Base-by-base conservation (phyloP, 1,284 basidiomycete genomes). In the Coniferiporia sulphurascens region DNA sequence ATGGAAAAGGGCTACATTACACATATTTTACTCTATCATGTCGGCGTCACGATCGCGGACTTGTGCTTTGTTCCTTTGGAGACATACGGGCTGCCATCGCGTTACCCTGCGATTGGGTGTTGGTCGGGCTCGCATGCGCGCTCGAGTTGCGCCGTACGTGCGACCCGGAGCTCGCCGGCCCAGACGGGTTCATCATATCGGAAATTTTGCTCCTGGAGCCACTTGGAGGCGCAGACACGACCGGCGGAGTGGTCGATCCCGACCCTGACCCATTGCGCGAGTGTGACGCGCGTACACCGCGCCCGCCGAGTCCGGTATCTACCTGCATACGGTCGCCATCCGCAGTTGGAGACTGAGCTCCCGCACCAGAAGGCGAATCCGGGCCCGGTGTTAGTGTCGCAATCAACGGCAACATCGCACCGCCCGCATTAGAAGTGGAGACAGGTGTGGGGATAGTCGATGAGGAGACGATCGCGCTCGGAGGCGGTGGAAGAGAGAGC, bases 401-500 rank as follows among this genome's bases (percentile, higher is more conserved):
- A 62, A 87, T 86, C 0, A 85, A 83, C 49, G 86, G 86, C 2
- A 86, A 74, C 1, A 78, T 74, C 53, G 62, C 64, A 44, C 48
- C 46, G 45, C 41, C 52, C 35, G 21, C 34, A 46, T n/a, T 36
- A 19, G 41, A 22, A 15, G 50, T 59, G 3, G 55, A 56, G 13
- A 52, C 68, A 64, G 55, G 72, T 55, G 44, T 65, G 63, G 50
- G 50, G 43, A 50, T 52, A 17, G 70, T 53, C 52, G 72, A 71
- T 43, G 71, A 69, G 52, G 68, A 67, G 43, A 78, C 71, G 4
- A 78, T 78, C 1, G 78, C 73, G 10, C 85, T 85, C 56, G 87
- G 78, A 8, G 86, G 87, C n/a, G 85, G 80, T 8, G 54, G 87
- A 85, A 68, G 87, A 85, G 43, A 85, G 85, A 49, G 86, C 85